A percentile compares a stretch with the other conserved stretches of the same genome.
phyloP scores from a whole-genome alignment of 306 rosid genomes.

The Mimosa bimucronata region DNA sequence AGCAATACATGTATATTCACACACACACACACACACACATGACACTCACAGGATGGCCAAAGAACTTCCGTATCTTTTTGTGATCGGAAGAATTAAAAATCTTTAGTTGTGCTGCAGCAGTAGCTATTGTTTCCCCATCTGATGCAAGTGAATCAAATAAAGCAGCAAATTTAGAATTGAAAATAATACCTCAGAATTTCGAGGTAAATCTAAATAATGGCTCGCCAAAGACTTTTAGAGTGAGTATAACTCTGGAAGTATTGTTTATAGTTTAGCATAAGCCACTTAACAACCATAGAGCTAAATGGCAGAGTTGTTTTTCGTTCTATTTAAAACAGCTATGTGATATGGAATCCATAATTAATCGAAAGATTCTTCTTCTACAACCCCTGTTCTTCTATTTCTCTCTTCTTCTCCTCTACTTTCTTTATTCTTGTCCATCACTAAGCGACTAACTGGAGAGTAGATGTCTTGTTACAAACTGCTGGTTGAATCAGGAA shows the following conservation, averaged over 20 bases:
- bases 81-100: slow-evolving; percentile 62
- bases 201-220: slow-evolving; percentile 35
- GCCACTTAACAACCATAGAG: slow-evolving; percentile 18
- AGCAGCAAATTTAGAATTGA: slow-evolving; percentile 43
- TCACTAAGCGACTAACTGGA: neutral
- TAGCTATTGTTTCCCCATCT: slow-evolving; percentile 90
- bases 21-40: slow-evolving; percentile 23
- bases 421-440: no score
- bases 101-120: slow-evolving; percentile 88
- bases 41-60: slow-evolving; percentile 97
- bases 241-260: slow-evolving; percentile 2
- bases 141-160: slow-evolving; percentile 34
- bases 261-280: slow-evolving; percentile 16
- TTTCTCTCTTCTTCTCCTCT: no score
- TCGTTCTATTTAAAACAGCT: slow-evolving; percentile 17
- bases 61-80: slow-evolving; percentile 79
- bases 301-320: slow-evolving; percentile 11
- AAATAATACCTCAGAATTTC: slow-evolving; percentile 7
- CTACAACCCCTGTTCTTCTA: no score
- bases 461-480: slow-evolving; percentile 3
- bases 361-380: no score
- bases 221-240: slow-evolving; percentile 31
- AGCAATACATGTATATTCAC: neutral
- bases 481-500: slow-evolving; percentile 22
- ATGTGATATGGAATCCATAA: neutral